Evolutionary conservation across 305 asterid genomes (phyloP), one percentile per base, ranked within the genome.

Genomic region (Rubia occidens): DNA sequence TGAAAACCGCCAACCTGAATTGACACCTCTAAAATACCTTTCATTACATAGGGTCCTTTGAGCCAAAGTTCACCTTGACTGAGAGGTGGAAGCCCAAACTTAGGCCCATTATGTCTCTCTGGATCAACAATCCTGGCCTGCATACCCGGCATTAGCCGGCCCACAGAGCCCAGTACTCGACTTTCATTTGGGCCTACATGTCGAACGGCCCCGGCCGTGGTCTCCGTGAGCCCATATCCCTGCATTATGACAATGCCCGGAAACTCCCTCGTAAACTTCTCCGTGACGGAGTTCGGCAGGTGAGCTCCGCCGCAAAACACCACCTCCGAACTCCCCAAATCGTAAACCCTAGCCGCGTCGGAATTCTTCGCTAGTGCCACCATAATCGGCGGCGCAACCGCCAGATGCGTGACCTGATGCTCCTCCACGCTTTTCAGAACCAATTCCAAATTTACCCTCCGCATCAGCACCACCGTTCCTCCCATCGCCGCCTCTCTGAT

Each of bases 211-310:
- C 75, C 74, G 3, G 87, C 91, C 7, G 63, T 71, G 11, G 88
- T 80, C 74, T 87, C 95, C 40, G 88, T 85, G 78, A 87, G 68
- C 70, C 91, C 95, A 75, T 84, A 87, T 74, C 86, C 90, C 95
- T 85, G 91, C 66, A 39, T 71, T 39, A 86, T 71, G n/a, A 14
- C 58, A 53, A 76, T 74, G 8, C 63, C 47, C 1, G 84, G 85
- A 51, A 85, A 88, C 76, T 74, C 76, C 70, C 62, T 47, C 2
- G 3, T 3, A 59, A 88, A 86, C 26, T 66, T 81, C 55, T 69
- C 71, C 10, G 80, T 78, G 64, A 80, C 77, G 44, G 80, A 81
- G 9, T 54, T 68, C 44, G 78, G 76, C 49, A 88, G 83, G 18
- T 89, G 79, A 17, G 91, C 88, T 14, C 86, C 94, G 53, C 86